These are phyloP conservation scores for Samsoniella hepiali DNA, from an alignment of 2,329 filamentous ascomycete species.

Conservation along the genomic window DNA sequence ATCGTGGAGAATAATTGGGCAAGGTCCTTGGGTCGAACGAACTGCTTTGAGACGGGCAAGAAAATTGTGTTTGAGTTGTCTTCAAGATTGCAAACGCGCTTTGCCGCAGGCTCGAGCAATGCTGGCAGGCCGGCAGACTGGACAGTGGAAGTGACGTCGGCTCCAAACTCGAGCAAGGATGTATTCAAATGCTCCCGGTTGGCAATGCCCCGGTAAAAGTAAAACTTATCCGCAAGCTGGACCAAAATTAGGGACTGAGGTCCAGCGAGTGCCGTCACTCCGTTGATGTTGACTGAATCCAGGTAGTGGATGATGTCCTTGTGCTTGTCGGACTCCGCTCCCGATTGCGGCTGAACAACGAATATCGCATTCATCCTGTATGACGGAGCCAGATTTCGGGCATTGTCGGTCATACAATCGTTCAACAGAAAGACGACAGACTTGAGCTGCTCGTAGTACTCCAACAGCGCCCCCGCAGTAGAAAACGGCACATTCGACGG, in stretches of 20 bases:
- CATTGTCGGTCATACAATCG: constrained; percentile 22
- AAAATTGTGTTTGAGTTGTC: constrained; percentile 15
- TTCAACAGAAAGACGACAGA: constrained; percentile 20
- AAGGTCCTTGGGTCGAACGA: constrained; percentile 12
- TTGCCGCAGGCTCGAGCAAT: constrained; percentile 13
- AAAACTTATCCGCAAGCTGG: constrained; percentile 18
- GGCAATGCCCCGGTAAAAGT: constrained; percentile 22
- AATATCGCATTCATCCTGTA: constrained; percentile 22
- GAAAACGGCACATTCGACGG: constrained; percentile 19
- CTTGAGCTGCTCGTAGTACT: constrained; percentile 18
- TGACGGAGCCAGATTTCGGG: constrained; percentile 18
- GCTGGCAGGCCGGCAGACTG: constrained; percentile 15
- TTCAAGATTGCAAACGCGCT: constrained; percentile 16
- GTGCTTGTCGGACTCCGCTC: constrained; percentile 3
- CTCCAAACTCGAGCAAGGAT: constrained; percentile 19
- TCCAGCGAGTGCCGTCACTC: constrained; percentile 22
- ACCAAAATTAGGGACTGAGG: constrained; percentile 22
- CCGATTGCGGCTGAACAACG: constrained; percentile 17
- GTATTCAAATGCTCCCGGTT: constrained; percentile 18
- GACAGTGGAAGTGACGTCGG: constrained; percentile 17
- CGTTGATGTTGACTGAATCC: constrained; percentile 23
- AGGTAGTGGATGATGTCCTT: constrained; percentile 18
- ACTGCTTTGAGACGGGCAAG: constrained; percentile 11
- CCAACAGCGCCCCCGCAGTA: constrained; percentile 1
- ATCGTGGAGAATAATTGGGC: constrained; percentile 11